Base-by-base conservation (phyloP, 2,329 filamentous ascomycete genomes). In the Metarhizium robertsii region DNA sequence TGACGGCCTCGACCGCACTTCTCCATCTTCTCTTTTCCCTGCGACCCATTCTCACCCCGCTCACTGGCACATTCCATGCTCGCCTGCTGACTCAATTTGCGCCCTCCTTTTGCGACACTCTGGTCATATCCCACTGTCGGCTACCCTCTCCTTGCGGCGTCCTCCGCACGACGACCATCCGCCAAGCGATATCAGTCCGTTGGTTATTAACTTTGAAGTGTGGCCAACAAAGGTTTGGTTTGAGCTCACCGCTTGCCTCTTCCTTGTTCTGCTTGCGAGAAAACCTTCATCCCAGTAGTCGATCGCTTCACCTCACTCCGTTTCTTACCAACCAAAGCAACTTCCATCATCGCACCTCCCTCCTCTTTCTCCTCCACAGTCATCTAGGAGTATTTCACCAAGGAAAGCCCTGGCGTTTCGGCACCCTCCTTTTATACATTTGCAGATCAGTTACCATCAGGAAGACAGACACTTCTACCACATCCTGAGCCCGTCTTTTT, bases 221-320 rank as follows among this genome's bases (percentile, higher is more conserved):
- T 40, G 49, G 32, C 32, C 18, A 18, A 42, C 32, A 47, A 60
- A 61, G 60, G 60, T 60, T 61, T 61, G 70, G 69, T 72, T 71
- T 67, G 67, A 71, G 67, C 66, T 67, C 64, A 66, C 65, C 63
- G 69, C 67, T 65, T 67, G 68, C 64, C 66, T 70, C 67, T 68
- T 67, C 64, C 65, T 66, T 69, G 32, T 63, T 67, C 65, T 71
- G 66, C 65, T 66, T 67, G 63, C 64, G 64, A 68, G 65, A 69
- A 54, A 36, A 29, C 47, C 61, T 62, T 65, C 62, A 64, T 66
- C 64, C 65, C 66, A 69, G 62, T 64, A 52, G 65, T 60, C 68
- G 69, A 67, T 71, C 66, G 69, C 67, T 70, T 66, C 69, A 70
- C 66, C 64, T 65, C 56, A 48, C n/a, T 58, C 56, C 61, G 40